Base-by-base conservation (phyloP, 441 rosid genomes). In the Kokia cookei region DNA sequence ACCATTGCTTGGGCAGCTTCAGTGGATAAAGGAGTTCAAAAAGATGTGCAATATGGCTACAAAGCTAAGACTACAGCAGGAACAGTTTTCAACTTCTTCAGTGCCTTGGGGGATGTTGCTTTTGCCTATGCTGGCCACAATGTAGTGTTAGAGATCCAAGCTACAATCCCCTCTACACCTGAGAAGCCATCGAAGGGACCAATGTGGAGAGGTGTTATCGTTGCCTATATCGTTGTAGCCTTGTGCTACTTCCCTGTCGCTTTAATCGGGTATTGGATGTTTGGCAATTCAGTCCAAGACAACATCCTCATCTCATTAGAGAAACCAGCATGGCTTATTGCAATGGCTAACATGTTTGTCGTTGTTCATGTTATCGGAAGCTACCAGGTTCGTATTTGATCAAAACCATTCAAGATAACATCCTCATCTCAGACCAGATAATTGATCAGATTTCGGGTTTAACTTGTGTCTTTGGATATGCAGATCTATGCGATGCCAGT, bases 401-500 rank as follows among this genome's bases (percentile, higher is more conserved):
- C 24, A 19, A 8, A 3, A 1, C 14, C 0, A 3, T 55, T 55
- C 13, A 22, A 55, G 60, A 22, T 10, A 1, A 3, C 24, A 3
- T 55, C 60, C 60, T 55, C 29, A 3, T 22, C 29, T 55, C 60
- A 9, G 10, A 55, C 60, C 27, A 55, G 14, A 13, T 68, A 13
- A 45, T 3, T 63, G n/a, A 76, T n/a, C 37, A 2, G 6, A 5
- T 59, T 14, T 24, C 22, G 35, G 3, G 22, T 19, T 50, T 10
- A 50, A 24, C 57, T 69, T 76, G 12, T 69, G 47, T 80, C 8
- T 22, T 17, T 57, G 35, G 3, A 78, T 48, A 27, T 68, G 45
- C 26, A 91, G 97, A 86, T 93, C 15, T 93, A 91, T 73, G 98
- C 98, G 48, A 91, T 93, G 90, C 95, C 98, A 3, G 98, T 93